Percentiles rank a stretch among this genome's conserved stretches.
Conservation (phyloP, 805 yeast species). For the Sugiyamaella qingdaonensis region DNA sequence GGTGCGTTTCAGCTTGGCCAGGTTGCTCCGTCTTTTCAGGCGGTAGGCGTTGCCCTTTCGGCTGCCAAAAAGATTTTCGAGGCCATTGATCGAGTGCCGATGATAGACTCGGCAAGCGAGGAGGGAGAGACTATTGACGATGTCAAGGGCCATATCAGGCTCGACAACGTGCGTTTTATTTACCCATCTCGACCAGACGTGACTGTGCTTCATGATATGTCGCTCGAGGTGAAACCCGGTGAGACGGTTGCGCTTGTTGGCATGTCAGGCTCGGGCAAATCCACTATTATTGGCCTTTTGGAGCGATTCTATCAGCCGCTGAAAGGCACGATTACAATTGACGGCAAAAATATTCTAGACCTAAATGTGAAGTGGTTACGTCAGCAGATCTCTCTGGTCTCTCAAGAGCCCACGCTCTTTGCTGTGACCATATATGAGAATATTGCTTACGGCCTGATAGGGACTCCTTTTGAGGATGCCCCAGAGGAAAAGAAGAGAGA, state of each 20-base stretch:
- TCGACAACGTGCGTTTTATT: slow-evolving; percentile 84
- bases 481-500: slow-evolving; percentile 36
- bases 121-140: slow-evolving; percentile 19
- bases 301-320: slow-evolving; percentile 85
- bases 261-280: slow-evolving; percentile 93
- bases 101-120: slow-evolving; percentile 33
- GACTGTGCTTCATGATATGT: slow-evolving; percentile 72
- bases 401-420: slow-evolving; percentile 93
- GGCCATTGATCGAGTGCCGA: slow-evolving; percentile 40
- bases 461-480: slow-evolving; percentile 60
- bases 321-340: slow-evolving; percentile 69
- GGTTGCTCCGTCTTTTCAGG: slow-evolving; percentile 39
- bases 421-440: slow-evolving; percentile 85
- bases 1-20: slow-evolving; percentile 41
- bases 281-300: slow-evolving; percentile 77
- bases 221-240: slow-evolving; percentile 81
- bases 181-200: slow-evolving; percentile 76
- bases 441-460: slow-evolving; percentile 75
- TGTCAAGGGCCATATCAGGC: slow-evolving; percentile 60
- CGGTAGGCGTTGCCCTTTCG: slow-evolving; percentile 37
- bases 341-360: slow-evolving; percentile 75
- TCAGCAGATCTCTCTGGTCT: slow-evolving; percentile 77
- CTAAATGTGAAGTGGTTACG: slow-evolving; percentile 75
- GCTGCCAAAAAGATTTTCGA: slow-evolving; percentile 40
- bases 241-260: slow-evolving; percentile 92